These are phyloP conservation scores for Kalanchoe fedtschenkoi DNA, from an alignment of 164 flowering plant genomes.

Conservation along the genomic window DNA sequence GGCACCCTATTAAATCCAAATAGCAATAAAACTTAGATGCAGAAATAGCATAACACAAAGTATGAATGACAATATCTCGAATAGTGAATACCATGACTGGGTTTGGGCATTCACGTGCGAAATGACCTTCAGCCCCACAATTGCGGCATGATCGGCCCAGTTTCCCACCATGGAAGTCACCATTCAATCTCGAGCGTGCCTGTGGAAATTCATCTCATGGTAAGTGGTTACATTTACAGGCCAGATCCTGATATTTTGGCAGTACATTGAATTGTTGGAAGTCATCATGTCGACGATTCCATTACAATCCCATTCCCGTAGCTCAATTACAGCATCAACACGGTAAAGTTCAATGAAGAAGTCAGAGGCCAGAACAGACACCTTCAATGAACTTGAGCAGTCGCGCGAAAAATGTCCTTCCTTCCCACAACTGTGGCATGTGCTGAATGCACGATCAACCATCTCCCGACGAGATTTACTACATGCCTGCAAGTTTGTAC, in stretches of 20 bases:
- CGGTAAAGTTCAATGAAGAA: background rate
- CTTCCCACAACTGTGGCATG: background rate
- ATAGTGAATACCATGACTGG: slow-evolving; percentile 39
- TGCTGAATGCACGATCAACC: slow-evolving; percentile 11
- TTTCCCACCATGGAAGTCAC: slow-evolving; percentile 15
- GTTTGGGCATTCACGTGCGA: slow-evolving; percentile 58
- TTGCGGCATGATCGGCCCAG: slow-evolving; percentile 46
- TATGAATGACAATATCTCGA: background rate
- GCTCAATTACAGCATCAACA: background rate
- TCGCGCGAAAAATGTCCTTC: background rate
- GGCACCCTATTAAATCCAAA: background rate
- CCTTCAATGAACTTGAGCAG: slow-evolving; percentile 1
- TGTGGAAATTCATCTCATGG: background rate
- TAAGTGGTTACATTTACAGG: background rate
- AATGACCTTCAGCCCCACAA: slow-evolving; percentile 73
- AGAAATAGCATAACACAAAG: background rate
- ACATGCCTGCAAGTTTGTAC: slow-evolving; percentile 36
- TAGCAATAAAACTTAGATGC: background rate
- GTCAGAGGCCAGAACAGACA: background rate
- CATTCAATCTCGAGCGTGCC: background rate
- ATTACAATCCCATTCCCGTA: background rate
- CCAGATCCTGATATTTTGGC: background rate
- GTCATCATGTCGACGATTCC: no score
- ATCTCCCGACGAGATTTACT: slow-evolving; percentile 20
- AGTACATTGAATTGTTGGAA: no score